phyloP scores from a whole-genome alignment of 129 eudicot genomes.

The Glebionis coronaria region DNA sequence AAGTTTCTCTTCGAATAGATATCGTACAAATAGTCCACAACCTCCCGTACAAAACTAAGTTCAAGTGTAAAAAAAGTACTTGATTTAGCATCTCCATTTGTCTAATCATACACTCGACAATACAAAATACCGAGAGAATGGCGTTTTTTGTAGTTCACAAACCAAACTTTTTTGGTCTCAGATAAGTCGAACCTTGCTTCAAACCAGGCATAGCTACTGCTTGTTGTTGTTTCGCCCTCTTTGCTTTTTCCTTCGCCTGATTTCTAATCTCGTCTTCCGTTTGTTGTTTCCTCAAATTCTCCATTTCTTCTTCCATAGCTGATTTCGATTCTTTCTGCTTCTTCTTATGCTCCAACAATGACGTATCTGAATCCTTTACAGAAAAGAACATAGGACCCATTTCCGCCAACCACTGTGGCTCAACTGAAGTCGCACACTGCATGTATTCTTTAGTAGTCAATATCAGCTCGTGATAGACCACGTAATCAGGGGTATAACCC shows the following conservation, averaged over 20 bases:
- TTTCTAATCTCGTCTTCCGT: not conserved
- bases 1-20: too few species aligned
- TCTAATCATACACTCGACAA: not conserved
- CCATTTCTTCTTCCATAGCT: slow-evolving; percentile 4
- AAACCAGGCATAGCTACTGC: not conserved
- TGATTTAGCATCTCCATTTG: not conserved
- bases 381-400: slow-evolving; percentile 49
- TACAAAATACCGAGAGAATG: not conserved
- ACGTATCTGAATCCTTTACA: too few species aligned
- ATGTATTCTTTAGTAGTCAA: slow-evolving; percentile 52
- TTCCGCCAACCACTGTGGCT: slow-evolving; percentile 53
- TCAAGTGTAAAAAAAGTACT: not conserved
- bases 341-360: slow-evolving; percentile 25
- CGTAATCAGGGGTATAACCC: slow-evolving; percentile 44
- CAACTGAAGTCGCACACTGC: slow-evolving; percentile 44
- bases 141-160: not conserved
- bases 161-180: not conserved
- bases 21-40: not conserved
- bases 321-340: not conserved
- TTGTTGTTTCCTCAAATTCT: slow-evolving; percentile 1
- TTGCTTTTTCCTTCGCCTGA: not conserved
- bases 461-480: slow-evolving; percentile 44
- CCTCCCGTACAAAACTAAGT: not conserved
- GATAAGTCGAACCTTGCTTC: not conserved
- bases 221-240: not conserved